Base-by-base conservation (phyloP, 1,284 basidiomycete species). In the Erythrobasidium hasegawianum region DNA sequence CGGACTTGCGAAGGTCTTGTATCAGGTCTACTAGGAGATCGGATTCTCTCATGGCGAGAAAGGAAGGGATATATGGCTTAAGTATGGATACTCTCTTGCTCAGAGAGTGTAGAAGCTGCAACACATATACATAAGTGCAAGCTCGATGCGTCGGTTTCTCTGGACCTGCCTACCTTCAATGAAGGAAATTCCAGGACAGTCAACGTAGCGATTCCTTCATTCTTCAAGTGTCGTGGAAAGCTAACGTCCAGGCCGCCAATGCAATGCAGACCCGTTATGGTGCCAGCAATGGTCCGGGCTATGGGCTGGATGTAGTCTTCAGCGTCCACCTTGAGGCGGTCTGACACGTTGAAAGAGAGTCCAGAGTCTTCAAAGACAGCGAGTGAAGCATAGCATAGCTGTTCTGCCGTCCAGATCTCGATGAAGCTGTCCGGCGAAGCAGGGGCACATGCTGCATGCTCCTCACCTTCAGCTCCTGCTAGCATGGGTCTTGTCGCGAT, bases 161-260 rank as follows among this genome's bases (percentile, higher is more conserved):
- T n/a, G n/a, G n/a, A n/a, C n/a, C 27, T n/a, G 59, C 71, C 57
- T 29, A 76, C 75, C 68, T 71, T 55, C 20, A 75, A 69, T 1
- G 70, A 67, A 1, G 75, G 75, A 18, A 71, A 76, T 5, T 70
- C 64, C 10, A 76, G 62, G 2, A 76, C 70, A 1, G 70, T 72
- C 1, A 76, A 53, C 2, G 72, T 73, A 1, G 72, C 75, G 43
- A 75, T 68, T 1, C 72, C 75, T 26, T 75, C 68, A 24, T 69
- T 65, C 14, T 40, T 60, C 2, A 22, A 16, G 1, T 29, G 56
- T 54, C 67, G 64, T 8, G 69, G 56, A 52, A 75, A 76, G 33
- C 72, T 74, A 56, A 76, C 74, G 64, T 76, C 75, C 41, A 75
- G 50, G 1, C 75, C 75, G n/a, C 69, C 75, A 33, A 76, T 69